phyloP scores from a whole-genome alignment of 179 eudicot species.

The Corrigiola litoralis region DNA sequence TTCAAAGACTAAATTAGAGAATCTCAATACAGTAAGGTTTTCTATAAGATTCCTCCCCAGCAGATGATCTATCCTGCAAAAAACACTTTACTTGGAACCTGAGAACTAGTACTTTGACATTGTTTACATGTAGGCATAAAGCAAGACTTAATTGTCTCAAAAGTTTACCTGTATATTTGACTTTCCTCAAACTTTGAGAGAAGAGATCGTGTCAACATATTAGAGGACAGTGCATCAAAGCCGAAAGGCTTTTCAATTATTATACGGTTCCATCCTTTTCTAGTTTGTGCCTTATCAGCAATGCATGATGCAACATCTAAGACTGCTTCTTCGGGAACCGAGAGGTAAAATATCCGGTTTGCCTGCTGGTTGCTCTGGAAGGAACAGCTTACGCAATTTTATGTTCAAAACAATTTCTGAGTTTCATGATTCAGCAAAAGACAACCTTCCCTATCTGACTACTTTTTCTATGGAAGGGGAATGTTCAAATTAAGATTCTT shows the following conservation, averaged over 20 bases:
- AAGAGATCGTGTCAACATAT: slow-evolving; percentile 21
- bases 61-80: slow-evolving; percentile 33
- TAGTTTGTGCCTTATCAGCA: slow-evolving; percentile 32
- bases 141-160: not conserved
- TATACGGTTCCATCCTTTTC: slow-evolving; percentile 32
- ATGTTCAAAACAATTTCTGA: not conserved
- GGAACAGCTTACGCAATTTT: not conserved
- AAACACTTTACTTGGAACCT: not conserved
- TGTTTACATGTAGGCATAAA: not conserved
- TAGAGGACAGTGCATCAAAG: slow-evolving; percentile 21
- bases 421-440: not conserved
- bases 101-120: not conserved
- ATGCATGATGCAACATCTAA: slow-evolving; percentile 29
- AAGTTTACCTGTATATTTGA: slow-evolving; percentile 29
- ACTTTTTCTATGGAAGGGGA: not conserved
- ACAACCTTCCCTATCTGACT: not conserved
- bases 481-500: not conserved
- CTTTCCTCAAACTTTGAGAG: slow-evolving; percentile 28
- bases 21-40: slow-evolving; percentile 35
- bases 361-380: slow-evolving; percentile 17
- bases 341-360: slow-evolving; percentile 34
- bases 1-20: slow-evolving; percentile 31
- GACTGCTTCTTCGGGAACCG: slow-evolving; percentile 28
- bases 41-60: slow-evolving; percentile 36
- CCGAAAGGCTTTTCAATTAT: slow-evolving; percentile 38